Conservation (phyloP, 768 basidiomycete species). For the Porpolomopsis calyptriformis region DNA sequence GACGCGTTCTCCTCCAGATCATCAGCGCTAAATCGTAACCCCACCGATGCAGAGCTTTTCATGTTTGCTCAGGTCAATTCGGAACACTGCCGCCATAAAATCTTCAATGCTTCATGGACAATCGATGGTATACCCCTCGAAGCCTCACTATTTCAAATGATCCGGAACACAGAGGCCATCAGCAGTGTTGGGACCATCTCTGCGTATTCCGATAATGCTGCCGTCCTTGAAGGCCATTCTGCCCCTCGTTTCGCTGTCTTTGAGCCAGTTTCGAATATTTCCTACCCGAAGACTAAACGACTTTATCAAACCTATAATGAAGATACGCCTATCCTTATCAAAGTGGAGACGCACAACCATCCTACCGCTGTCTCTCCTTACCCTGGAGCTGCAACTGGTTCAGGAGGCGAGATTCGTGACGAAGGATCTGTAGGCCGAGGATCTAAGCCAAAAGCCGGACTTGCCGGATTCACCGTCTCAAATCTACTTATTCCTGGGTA, state of each 20-base stretch:
- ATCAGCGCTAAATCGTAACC: slow-evolving; percentile 63
- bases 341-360: slow-evolving; percentile 99
- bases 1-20: slow-evolving; percentile 73
- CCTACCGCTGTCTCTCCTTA: slow-evolving; percentile 97
- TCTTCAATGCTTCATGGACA: slow-evolving; percentile 96
- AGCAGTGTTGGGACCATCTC: slow-evolving; percentile 75
- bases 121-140: slow-evolving; percentile 61
- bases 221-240: slow-evolving; percentile 72
- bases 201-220: slow-evolving; percentile 97
- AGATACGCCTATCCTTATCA: slow-evolving; percentile 82
- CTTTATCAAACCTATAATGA: slow-evolving; percentile 54
- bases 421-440: slow-evolving; percentile 94
- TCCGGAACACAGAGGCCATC: slow-evolving; percentile 85
- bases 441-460: slow-evolving; percentile 92
- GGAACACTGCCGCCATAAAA: slow-evolving; percentile 99
- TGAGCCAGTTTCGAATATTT: slow-evolving; percentile 12
- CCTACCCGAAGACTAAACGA: slow-evolving; percentile 18
- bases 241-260: slow-evolving; percentile 66
- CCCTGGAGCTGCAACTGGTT: slow-evolving; percentile 97
- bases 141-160: slow-evolving; percentile 88
- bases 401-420: slow-evolving; percentile 96
- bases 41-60: slow-evolving; percentile 96
- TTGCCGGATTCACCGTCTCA: slow-evolving; percentile 87
- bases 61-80: slow-evolving; percentile 99
- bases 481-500: slow-evolving; percentile 89